A percentile compares a stretch with the other conserved stretches of the same genome.
Evolutionary conservation across 2,329 filamentous ascomycete genomes (phyloP).

Genomic region (Cyphellophora attinorum): DNA sequence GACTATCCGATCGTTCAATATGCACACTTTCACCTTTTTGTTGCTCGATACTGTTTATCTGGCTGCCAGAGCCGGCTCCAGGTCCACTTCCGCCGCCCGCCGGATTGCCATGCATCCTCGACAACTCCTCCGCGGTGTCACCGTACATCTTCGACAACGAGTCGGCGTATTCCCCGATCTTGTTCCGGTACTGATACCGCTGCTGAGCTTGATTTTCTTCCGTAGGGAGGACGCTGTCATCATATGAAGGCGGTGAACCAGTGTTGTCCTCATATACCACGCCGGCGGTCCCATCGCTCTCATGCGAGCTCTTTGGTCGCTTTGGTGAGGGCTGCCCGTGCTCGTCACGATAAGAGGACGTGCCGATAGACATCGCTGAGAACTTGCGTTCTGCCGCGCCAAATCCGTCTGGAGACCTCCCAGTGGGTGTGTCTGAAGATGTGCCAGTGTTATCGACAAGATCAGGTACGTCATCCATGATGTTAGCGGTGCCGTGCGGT

Average conservation of each 20-base stretch:
- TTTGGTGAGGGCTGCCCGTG: constrained; percentile 17
- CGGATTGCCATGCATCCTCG: too few species aligned
- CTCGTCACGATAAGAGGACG: constrained; percentile 12
- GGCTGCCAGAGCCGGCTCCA: too few species aligned
- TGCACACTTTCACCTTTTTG: constrained; percentile 3
- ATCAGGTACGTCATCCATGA: constrained; percentile 4
- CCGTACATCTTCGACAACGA: constrained; percentile 16
- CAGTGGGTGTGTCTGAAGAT: too few species aligned
- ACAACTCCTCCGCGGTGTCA: too few species aligned
- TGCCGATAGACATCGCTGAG: constrained; percentile 17
- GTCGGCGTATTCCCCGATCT: constrained; percentile 17
- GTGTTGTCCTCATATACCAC: too few species aligned
- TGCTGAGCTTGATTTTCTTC: too few species aligned
- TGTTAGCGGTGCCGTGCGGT: constrained; percentile 6
- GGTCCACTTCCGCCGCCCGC: too few species aligned
- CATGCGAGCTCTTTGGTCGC: constrained; percentile 6
- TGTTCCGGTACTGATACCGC: too few species aligned
- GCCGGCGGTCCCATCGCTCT: too few species aligned
- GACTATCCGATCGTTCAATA: constrained; percentile 5
- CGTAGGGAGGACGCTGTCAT: too few species aligned
- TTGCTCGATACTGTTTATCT: background rate
- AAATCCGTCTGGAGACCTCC: constrained; percentile 3
- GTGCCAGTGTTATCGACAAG: too few species aligned
- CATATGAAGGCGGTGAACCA: too few species aligned
- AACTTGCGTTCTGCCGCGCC: constrained; percentile 6